Evolutionary conservation across 2,329 filamentous ascomycete species (phyloP).

Genomic region (Zasmidium citrigriseum): DNA sequence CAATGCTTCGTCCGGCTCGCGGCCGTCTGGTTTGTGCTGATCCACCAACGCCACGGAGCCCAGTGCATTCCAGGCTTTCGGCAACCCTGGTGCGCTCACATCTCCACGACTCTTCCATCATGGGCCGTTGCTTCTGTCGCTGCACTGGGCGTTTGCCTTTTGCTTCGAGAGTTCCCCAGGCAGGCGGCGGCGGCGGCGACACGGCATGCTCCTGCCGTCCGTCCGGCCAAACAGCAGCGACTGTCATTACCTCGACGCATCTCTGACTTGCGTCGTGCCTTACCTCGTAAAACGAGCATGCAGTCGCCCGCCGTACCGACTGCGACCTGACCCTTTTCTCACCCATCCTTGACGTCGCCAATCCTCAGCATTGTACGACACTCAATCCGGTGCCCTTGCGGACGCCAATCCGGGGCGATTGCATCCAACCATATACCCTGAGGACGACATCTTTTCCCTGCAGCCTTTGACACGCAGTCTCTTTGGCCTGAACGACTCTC

Average conservation of each 20-base stretch:
- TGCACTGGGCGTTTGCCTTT: slow-evolving; percentile 2
- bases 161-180: neutral
- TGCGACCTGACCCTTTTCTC: neutral
- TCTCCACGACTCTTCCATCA: slow-evolving; percentile 8
- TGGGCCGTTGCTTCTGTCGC: slow-evolving; percentile 8
- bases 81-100: slow-evolving; percentile 3
- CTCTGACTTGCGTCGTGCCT: slow-evolving; percentile 2
- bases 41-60: slow-evolving; percentile 19
- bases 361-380: slow-evolving; percentile 5
- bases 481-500: neutral
- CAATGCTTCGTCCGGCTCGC: slow-evolving; percentile 16
- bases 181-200: slow-evolving; percentile 2
- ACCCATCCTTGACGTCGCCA: slow-evolving; percentile 3
- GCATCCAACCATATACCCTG: slow-evolving; percentile 5
- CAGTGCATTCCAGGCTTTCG: slow-evolving; percentile 19
- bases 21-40: slow-evolving; percentile 16
- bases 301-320: slow-evolving; percentile 1
- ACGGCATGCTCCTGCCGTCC: slow-evolving; percentile 18
- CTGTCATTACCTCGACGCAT: neutral
- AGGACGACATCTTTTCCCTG: neutral
- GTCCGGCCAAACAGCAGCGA: neutral
- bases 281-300: slow-evolving; percentile 4
- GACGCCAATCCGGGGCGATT: slow-evolving; percentile 1
- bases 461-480: neutral
- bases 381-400: slow-evolving; percentile 2